Evolutionary conservation across 768 basidiomycete genomes (phyloP), one percentile per base, ranked within the genome.

Genomic region (Macrolepiota dolichaula): DNA sequence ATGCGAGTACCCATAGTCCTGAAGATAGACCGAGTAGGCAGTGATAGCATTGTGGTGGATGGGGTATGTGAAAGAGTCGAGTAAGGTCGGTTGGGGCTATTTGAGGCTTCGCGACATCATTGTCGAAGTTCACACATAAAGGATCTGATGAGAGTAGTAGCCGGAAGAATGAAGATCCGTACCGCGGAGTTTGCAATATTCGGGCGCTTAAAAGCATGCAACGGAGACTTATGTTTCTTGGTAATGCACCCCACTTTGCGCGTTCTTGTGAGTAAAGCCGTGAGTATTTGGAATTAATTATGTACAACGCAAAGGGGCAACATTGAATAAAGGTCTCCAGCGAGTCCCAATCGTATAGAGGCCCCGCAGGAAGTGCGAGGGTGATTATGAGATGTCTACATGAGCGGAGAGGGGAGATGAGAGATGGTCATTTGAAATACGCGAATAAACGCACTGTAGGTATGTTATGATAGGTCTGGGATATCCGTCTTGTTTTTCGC

Each of bases 381-480:
- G 19, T 22, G 19, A 17, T 19, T 9, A 44, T 1, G 24, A 12
- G 25, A 49, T 25, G 25, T 19, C 22, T 49, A 12, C 4, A 27
- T 7, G 15, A 25, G 19, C 12, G 25, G 11, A 15, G 2, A 1
- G 25, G 25, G 13, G 1, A 53, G 32, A 0, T 17, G 12, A 37
- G 37, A n/a, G 4, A n/a, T 11, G 4, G 4, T n/a, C 42, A n/a
- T 24, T n/a, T 38, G 15, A 13, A 24, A 37, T 27, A 46, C 29
- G 35, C 59, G n/a, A 13, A 19, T 42, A 24, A 32, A 36, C 53
- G 42, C 27, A 51, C 17, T 40, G 57, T 69, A 66, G 80, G 64
- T 73, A 77, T 60, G 57, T 69, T 66, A 80, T 65, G 74, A 77
- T 59, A 79, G 56, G 62, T 80, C 79, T 24, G 78, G 74, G 19